Percentiles rank a stretch among this genome's conserved stretches.
Evolutionary conservation across 495 filamentous ascomycete genomes (phyloP).

Genomic region (Sabuloglossum arenarium): DNA sequence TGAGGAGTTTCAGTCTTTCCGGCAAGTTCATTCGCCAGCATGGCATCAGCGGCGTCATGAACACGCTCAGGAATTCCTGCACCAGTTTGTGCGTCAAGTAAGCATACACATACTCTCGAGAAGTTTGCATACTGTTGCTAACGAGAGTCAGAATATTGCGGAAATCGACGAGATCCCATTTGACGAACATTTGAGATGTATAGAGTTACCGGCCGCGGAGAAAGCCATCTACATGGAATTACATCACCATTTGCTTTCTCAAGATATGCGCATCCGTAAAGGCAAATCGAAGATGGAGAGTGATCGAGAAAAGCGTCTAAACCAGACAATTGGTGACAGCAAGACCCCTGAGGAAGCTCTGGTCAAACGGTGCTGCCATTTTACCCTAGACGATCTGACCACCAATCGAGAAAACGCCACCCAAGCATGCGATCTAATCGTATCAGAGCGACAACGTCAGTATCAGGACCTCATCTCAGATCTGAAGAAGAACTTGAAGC

Average conservation of each 20-base stretch:
- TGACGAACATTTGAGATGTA: slow-evolving; percentile 18
- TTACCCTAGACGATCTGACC: slow-evolving; percentile 15
- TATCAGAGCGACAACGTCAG: slow-evolving; percentile 10
- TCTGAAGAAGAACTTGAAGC: slow-evolving; percentile 2
- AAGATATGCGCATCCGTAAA: slow-evolving; percentile 21
- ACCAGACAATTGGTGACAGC: slow-evolving; percentile 22
- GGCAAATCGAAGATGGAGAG: slow-evolving; percentile 17
- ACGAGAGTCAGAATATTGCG: slow-evolving; percentile 20
- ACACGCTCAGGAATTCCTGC: slow-evolving; percentile 30
- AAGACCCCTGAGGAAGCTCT: slow-evolving; percentile 24
- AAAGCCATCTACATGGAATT: slow-evolving; percentile 26
- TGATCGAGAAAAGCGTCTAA: slow-evolving; percentile 21
- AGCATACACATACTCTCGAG: background rate
- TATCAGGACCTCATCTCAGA: background rate
- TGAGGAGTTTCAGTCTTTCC: slow-evolving; percentile 27
- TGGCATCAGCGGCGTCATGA: slow-evolving; percentile 30
- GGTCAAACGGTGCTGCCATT: slow-evolving; percentile 25
- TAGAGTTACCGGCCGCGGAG: slow-evolving; percentile 22
- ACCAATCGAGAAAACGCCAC: slow-evolving; percentile 16
- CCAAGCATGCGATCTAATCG: slow-evolving; percentile 17
- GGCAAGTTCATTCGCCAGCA: slow-evolving; percentile 20
- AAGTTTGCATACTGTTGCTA: background rate
- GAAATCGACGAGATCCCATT: slow-evolving; percentile 24
- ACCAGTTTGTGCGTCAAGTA: slow-evolving; percentile 28
- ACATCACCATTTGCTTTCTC: slow-evolving; percentile 21